Evolutionary conservation across 306 rosid genomes (phyloP), one percentile per base, ranked within the genome.

Genomic region (Trifolium dubium): DNA sequence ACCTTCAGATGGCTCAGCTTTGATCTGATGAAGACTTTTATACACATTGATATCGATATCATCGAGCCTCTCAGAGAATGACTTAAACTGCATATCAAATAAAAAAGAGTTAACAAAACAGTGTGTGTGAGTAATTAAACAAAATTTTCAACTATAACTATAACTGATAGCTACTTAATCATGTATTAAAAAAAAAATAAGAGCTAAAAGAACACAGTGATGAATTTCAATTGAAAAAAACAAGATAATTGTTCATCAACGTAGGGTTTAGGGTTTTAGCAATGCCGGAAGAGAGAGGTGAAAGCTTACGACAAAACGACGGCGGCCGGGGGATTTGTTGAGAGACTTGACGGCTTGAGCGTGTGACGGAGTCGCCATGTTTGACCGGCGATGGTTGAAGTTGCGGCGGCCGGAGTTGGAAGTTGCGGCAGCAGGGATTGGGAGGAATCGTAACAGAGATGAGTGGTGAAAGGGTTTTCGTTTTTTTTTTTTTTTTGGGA

Each of bases 261-360:
- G 10, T 10, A 50, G 54, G 81, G 81, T 78, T 78, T 55, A 71
- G 81, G 88, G 79, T 53, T 77, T 84, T 29, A 69, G 83, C 81
- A 61, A 47, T 60, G 34, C 30, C 17, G 39, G n/a, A 14, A 44
- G 13, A 8, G 37, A 15, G 14, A 62, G 14, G 30, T 8, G 7
- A 41, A 66, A 54, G 39, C 94, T 78, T 77, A 93, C 98, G 10
- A 84, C 86, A 64, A 88, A 91, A 65, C 98, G 96, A 19, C 87
- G 89, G 73, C 90, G 86, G 8, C 98, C 94, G 1, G 87, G 63
- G 61, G 89, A 83, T 32, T 83, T 89, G 84, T 89, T 93, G 77
- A 91, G 98, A 47, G 96, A 89, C 87, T 93, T 93, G 70, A 93
- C 98, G 2, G 96, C 92, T 79, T 81, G 86, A 59, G 92, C 89